Base-by-base conservation (phyloP, 768 basidiomycete species). In the Boletus rubescentipes region DNA sequence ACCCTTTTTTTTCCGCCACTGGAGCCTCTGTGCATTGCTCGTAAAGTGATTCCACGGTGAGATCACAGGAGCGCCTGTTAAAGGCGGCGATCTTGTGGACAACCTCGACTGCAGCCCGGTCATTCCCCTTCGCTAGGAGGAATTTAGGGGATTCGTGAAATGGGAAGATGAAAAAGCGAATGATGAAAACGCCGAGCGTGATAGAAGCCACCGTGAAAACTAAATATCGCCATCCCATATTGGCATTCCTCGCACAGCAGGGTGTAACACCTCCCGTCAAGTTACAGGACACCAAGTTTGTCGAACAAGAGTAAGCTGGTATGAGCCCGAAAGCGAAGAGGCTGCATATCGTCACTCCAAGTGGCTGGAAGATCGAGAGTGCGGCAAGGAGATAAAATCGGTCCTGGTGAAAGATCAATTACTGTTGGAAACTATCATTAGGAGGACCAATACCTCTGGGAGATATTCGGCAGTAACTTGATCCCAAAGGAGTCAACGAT, bases 211-310 rank as follows among this genome's bases (percentile, higher is more conserved):
- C 14, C 4, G 57, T 32, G 46, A 61, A 62, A 29, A 55, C 29
- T 1, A 55, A 16, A 23, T 62, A 62, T n/a, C 58, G 54, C 61
- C 61, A 63, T 18, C 61, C 61, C 61, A 62, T 61, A 29, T 61
- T 61, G 18, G 6, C 45, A 16, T 41, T 41, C 34, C 12, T 61
- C 11, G 61, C 54, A 35, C 60, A 62, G n/a, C 61, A 62, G 38
- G 61, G 61, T 16, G 29, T 4, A 16, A 35, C 32, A 36, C 55
- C 61, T 41, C 45, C 53, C 1, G 60, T 61, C 30, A 58, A 32
- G 0, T 14, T 34, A 52, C 61, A 62, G 9, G 61, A 62, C 9
- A 39, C 45, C 32, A 58, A 16, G 14, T 30, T 14, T 30, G 52
- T 31, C 1, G 61, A 35, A 43, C 61, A 62, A 15, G 61, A 62